Evolutionary conservation across 2,329 filamentous ascomycete genomes (phyloP), one percentile per base, ranked within the genome.

Genomic region (Diplodia sapinea): DNA sequence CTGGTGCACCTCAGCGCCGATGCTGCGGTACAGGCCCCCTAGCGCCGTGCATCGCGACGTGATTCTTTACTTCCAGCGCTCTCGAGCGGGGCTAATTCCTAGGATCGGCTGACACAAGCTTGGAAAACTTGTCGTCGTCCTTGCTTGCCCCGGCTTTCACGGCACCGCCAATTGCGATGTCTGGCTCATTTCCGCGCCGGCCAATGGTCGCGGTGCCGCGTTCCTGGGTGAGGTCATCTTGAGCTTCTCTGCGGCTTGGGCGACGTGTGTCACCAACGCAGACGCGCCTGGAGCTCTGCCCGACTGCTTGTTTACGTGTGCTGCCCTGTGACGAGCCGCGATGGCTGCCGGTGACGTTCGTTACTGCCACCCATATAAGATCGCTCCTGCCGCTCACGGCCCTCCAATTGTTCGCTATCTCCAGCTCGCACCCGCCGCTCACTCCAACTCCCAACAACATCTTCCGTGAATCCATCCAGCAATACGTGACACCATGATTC

Each of bases 401-500:
- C 23, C 36, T 36, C 40, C 57, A 62, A 47, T 62, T 62, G 57
- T 43, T 49, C 57, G 40, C n/a, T 29, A 13, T 50, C 20, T 29
- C 26, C 57, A 20, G 23, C 29, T 29, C 26, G 11, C 40, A n/a
- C 26, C 57, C 17, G 17, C 40, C n/a, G 56, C 56, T n/a, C 36
- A 47, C 38, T 47, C 38, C 20, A 47, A 13, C 13, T 56, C 2
- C 61, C 4, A 17, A 29, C 47, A 51, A 2, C 9, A 26, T 26
- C 31, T 33, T 33, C 8, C 31, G 31, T 33, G 31, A 33, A 33
- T 33, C 31, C 31, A 33, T 13, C 47, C 12, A 17, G 8, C 11
- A 33, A 36, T 3, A 52, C 13, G 6, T 13, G 15, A 36, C 56
- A 66, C 50, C n/a, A 72, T 72, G 71, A 79, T 85, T 70, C 67